Evolutionary conservation across 1,284 basidiomycete genomes (phyloP).

Genomic region (Leccinum pallidistipes): DNA sequence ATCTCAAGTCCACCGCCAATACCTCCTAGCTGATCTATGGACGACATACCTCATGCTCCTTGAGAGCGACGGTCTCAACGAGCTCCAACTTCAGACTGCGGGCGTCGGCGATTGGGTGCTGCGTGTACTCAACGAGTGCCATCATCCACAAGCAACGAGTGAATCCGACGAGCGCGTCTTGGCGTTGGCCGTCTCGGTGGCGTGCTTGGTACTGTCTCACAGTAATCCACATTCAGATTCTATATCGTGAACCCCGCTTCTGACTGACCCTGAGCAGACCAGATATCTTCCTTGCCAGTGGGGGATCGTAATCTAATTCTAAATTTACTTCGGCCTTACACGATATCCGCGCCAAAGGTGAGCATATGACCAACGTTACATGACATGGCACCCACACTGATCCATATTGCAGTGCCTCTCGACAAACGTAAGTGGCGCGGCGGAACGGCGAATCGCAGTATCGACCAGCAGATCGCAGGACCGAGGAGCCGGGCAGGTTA

Average conservation of each 20-base stretch:
- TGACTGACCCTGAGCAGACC: slow-evolving; percentile 33
- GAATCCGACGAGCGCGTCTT: slow-evolving; percentile 19
- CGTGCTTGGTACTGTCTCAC: slow-evolving; percentile 37
- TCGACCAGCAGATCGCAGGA: slow-evolving; percentile 26
- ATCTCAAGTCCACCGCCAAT: slow-evolving; percentile 32
- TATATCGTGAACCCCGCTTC: slow-evolving; percentile 25
- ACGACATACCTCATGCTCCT: slow-evolving; percentile 51
- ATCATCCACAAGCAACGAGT: slow-evolving; percentile 6
- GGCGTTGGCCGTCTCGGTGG: slow-evolving; percentile 34
- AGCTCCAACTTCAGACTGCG: slow-evolving; percentile 40
- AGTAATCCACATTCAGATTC: slow-evolving; percentile 33
- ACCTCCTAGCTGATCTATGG: slow-evolving; percentile 47
- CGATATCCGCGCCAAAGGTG: slow-evolving; percentile 30
- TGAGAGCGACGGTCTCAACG: slow-evolving; percentile 48
- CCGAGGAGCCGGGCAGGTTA: slow-evolving; percentile 20
- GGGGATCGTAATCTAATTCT: slow-evolving; percentile 38
- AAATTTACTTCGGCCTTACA: slow-evolving; percentile 40
- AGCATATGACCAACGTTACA: slow-evolving; percentile 20
- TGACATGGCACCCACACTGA: slow-evolving; percentile 16
- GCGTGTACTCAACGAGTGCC: slow-evolving; percentile 22
- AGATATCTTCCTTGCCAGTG: slow-evolving; percentile 35
- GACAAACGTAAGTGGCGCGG: slow-evolving; percentile 32
- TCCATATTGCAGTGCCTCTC: slow-evolving; percentile 22
- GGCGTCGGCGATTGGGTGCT: slow-evolving; percentile 39
- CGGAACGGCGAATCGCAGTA: slow-evolving; percentile 14